Evolutionary conservation across 805 yeast genomes (phyloP).

Genomic region (Jamesozyma hellenica): DNA sequence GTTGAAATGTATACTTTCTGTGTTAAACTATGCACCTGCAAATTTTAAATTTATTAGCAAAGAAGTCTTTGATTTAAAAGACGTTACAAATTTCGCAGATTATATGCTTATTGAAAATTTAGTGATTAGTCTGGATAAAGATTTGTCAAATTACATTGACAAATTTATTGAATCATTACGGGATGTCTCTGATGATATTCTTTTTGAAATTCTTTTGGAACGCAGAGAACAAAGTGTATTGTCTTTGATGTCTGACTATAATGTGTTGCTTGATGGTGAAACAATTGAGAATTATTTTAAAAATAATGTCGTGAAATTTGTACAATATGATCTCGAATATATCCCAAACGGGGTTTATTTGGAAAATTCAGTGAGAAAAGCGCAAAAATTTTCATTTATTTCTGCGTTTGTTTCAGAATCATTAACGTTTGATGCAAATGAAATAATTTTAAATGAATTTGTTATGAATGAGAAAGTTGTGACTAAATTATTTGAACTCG

Average conservation of each 20-base stretch:
- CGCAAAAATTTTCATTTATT: constrained; percentile 1
- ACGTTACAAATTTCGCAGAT: constrained; percentile 2
- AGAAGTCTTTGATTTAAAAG: constrained; percentile 2
- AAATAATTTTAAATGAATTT: constrained; percentile 7
- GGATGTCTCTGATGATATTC: no score
- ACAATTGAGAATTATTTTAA: no score
- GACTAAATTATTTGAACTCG: neutral
- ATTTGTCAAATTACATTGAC: neutral
- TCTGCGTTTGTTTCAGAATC: constrained; percentile 6
- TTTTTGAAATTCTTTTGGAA: no score
- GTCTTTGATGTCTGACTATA: no score
- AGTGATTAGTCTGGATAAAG: neutral
- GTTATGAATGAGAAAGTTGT: constrained; percentile 3
- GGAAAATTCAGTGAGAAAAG: neutral
- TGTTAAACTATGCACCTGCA: constrained; percentile 5
- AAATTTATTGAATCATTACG: neutral
- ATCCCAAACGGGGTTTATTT: neutral
- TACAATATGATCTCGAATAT: neutral
- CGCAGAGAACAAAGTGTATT: no score
- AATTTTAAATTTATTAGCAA: constrained; percentile 8
- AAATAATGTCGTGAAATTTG: no score
- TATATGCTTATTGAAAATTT: neutral
- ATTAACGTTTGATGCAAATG: constrained; percentile 5
- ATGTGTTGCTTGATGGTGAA: no score
- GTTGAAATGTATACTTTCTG: constrained; percentile 7